These are phyloP conservation scores for Hypocreales sp. DNA, from an alignment of 2,329 filamentous ascomycete genomes.

Conservation along the genomic window DNA sequence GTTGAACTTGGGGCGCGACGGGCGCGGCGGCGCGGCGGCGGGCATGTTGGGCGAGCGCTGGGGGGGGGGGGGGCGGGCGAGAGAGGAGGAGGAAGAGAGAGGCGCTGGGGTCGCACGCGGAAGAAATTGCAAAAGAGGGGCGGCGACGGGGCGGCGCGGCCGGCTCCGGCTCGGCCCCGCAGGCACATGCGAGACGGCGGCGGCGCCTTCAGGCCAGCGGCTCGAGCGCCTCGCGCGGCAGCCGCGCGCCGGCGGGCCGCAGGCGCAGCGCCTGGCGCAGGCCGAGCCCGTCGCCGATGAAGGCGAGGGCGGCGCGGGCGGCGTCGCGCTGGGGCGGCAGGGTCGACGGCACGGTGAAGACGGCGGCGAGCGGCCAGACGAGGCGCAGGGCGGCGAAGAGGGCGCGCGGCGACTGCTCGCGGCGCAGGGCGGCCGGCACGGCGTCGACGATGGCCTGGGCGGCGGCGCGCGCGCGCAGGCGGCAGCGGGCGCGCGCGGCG, in stretches of 20 bases:
- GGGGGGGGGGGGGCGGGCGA: background rate
- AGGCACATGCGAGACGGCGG: background rate
- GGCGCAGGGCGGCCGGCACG: slow-evolving; percentile 11
- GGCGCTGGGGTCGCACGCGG: background rate
- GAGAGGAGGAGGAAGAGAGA: background rate
- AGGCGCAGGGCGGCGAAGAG: slow-evolving; percentile 21
- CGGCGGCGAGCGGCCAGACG: slow-evolving; percentile 20
- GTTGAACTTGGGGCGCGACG: slow-evolving; percentile 31
- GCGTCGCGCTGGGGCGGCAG: slow-evolving; percentile 11
- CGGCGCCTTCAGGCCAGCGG: slow-evolving; percentile 5
- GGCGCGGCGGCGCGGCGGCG: background rate
- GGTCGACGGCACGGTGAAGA: slow-evolving; percentile 14
- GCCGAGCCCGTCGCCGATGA: slow-evolving; percentile 20
- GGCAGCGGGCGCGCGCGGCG: slow-evolving; percentile 12
- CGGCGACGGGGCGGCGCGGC: too few relatives aligned
- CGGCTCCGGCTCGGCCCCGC: too few relatives aligned
- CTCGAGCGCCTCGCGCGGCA: slow-evolving; percentile 12
- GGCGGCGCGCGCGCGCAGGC: slow-evolving; percentile 10
- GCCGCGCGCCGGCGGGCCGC: slow-evolving; percentile 4
- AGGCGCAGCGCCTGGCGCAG: slow-evolving; percentile 19
- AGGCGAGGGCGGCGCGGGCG: slow-evolving; percentile 12
- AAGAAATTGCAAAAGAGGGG: background rate
- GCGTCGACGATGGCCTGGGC: slow-evolving; percentile 14
- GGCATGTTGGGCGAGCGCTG: background rate
- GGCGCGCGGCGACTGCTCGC: slow-evolving; percentile 12